Percentiles rank a stretch among this genome's conserved stretches.
phyloP scores from a whole-genome alignment of 2,329 filamentous ascomycete genomes.

The Lachnellula willkommii region DNA sequence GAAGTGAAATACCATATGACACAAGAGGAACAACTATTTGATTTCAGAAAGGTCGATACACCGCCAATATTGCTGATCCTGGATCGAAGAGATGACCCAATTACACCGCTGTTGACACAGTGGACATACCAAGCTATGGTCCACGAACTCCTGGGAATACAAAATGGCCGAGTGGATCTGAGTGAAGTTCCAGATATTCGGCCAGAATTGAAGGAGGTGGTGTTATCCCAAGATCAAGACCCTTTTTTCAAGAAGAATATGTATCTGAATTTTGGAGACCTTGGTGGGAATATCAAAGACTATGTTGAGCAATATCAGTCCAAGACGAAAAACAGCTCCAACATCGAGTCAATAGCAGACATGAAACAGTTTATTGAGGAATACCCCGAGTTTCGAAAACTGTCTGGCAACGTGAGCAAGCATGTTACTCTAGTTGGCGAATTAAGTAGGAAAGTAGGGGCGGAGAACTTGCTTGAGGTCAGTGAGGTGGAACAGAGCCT shows the following conservation, averaged over 20 bases:
- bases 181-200: conserved; percentile 77
- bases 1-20: conserved; percentile 90
- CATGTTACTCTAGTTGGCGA: conserved; percentile 95
- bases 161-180: conserved; percentile 89
- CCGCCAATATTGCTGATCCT: conserved; percentile 86
- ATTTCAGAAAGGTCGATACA: conserved; percentile 92
- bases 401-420: conserved; percentile 97
- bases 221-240: conserved; percentile 93
- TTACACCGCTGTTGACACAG: conserved; percentile 89
- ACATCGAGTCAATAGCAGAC: conserved; percentile 93
- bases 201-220: conserved; percentile 87
- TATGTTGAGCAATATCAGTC: conserved; percentile 98
- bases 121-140: conserved; percentile 99
- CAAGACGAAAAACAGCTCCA: conserved; percentile 92
- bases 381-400: conserved; percentile 93
- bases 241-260: conserved; percentile 99
- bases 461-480: conserved; percentile 86
- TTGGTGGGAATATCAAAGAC: conserved; percentile 94
- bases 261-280: conserved; percentile 94
- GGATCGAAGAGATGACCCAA: conserved; percentile 87
- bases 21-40: conserved; percentile 93
- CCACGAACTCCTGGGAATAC: conserved; percentile 87
- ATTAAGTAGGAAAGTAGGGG: conserved; percentile 78
- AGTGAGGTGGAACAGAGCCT: conserved; percentile 96
- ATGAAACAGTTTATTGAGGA: conserved; percentile 99